A percentile compares a stretch with the other conserved stretches of the same genome.
phyloP scores from a whole-genome alignment of 1,139 yeast species.

The Magnusiomyces ingens region DNA sequence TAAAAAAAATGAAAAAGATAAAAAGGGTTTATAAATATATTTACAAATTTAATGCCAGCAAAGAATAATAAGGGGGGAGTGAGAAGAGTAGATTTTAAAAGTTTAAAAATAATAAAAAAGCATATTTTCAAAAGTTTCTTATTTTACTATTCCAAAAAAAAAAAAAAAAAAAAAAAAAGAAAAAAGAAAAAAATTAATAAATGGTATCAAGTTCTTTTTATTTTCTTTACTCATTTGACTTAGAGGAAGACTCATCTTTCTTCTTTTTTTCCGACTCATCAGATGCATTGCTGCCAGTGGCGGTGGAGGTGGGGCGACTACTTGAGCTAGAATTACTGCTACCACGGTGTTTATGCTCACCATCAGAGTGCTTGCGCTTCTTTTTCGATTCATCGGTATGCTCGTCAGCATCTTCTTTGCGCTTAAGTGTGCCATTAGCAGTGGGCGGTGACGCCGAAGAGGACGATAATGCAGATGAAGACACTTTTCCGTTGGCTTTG shows the following conservation, averaged over 20 bases:
- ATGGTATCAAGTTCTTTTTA: background rate
- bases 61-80: background rate
- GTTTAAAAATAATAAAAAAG: background rate
- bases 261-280: background rate
- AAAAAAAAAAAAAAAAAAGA: background rate
- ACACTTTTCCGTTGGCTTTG: background rate
- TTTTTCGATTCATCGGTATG: background rate
- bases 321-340: no score
- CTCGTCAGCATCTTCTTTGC: background rate
- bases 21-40: no score
- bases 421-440: no score
- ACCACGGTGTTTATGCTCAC: background rate
- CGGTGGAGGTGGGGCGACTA: no score
- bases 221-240: background rate
- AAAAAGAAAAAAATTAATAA: background rate
- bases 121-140: background rate
- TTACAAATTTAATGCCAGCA: background rate
- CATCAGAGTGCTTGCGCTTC: background rate
- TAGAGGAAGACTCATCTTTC: background rate
- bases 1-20: no score
- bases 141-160: background rate
- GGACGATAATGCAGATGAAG: background rate
- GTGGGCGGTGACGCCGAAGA: background rate
- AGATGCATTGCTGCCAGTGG: background rate
- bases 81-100: background rate